These are phyloP conservation scores for Croton laevigatus DNA, from an alignment of 441 rosid species.

Conservation along the genomic window DNA sequence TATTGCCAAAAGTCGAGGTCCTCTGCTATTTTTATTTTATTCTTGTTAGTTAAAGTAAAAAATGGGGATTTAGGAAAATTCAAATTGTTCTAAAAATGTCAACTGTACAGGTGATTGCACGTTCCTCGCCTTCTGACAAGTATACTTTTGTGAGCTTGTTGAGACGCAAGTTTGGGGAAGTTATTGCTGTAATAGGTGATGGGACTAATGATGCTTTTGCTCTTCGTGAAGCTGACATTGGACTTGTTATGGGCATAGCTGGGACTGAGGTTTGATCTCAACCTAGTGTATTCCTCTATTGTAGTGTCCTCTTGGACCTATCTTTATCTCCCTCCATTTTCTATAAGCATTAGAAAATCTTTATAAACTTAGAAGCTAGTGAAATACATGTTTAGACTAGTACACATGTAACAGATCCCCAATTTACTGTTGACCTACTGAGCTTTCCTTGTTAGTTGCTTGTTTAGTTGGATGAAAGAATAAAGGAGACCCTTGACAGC, in stretches of 20 bases:
- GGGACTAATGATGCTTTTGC: slow-evolving; percentile 69
- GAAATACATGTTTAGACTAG: not conserved
- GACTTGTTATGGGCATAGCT: slow-evolving; percentile 61
- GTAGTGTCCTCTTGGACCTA: not conserved
- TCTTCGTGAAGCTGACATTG: slow-evolving; percentile 59
- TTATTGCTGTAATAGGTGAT: slow-evolving; percentile 70
- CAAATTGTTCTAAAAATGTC: not conserved
- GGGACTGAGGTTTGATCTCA: slow-evolving; percentile 50
- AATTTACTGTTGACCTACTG: not conserved
- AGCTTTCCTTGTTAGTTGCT: not conserved
- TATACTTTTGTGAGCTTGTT: slow-evolving; percentile 32
- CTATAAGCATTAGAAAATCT: not conserved
- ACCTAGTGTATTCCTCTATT: not conserved
- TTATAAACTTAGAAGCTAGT: too few relatives aligned
- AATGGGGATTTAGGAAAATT: not conserved
- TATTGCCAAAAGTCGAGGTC: slow-evolving; percentile 71
- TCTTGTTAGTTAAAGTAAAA: slow-evolving; percentile 1
- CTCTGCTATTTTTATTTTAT: not conserved
- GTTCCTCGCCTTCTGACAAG: slow-evolving; percentile 47
- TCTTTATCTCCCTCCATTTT: not conserved
- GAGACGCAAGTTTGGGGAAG: slow-evolving; percentile 46
- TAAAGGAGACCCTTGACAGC: not conserved
- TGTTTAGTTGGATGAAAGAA: not conserved
- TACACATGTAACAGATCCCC: not conserved
- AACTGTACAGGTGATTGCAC: slow-evolving; percentile 44